These are phyloP conservation scores for Annona squamosa DNA, from an alignment of 164 flowering plant species.

Conservation along the genomic window DNA sequence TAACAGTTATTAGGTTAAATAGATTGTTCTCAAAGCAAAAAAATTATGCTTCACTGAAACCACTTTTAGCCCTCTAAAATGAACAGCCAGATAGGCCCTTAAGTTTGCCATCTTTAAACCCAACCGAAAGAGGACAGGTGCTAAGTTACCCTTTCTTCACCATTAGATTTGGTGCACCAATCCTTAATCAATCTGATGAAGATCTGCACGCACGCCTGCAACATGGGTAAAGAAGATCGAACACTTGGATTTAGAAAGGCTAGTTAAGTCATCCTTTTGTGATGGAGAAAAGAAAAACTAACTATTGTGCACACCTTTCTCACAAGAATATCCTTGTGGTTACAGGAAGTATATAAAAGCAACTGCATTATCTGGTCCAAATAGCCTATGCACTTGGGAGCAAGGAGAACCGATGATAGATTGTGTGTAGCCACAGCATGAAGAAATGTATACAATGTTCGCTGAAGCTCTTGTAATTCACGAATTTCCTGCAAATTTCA, in stretches of 20 bases:
- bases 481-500: conserved; percentile 66
- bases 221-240: conserved; percentile 6
- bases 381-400: conserved; percentile 58
- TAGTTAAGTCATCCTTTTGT: not conserved
- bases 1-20: too few species aligned
- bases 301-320: conserved; percentile 56
- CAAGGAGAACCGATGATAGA: conserved; percentile 74
- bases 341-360: conserved; percentile 59
- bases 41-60: too few species aligned
- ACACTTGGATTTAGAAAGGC: not conserved
- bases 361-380: conserved; percentile 75
- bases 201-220: conserved; percentile 89
- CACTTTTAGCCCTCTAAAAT: too few species aligned
- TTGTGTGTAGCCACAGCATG: conserved; percentile 78
- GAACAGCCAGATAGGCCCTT: not conserved
- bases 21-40: too few species aligned
- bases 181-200: conserved; percentile 82
- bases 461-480: conserved; percentile 88
- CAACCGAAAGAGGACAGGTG: not conserved
- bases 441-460: conserved; percentile 70
- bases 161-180: conserved; percentile 60
- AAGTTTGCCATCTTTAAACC: not conserved
- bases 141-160: conserved; percentile 69
- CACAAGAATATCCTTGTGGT: conserved; percentile 70
- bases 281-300: not conserved